Evolutionary conservation across 2,329 filamentous ascomycete genomes (phyloP).

Genomic region (Colletotrichum melonis): DNA sequence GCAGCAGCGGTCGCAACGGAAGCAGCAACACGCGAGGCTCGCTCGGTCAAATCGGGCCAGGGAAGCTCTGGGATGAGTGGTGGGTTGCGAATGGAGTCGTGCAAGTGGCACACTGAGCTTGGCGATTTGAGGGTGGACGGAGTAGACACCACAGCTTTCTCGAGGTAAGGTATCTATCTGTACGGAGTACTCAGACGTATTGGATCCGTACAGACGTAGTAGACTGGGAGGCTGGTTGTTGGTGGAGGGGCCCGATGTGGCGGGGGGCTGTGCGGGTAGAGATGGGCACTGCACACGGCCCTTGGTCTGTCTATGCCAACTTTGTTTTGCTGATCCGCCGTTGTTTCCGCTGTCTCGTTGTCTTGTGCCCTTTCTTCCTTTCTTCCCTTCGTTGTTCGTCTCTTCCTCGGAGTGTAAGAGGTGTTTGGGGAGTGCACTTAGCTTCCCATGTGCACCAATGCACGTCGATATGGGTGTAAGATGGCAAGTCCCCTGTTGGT

Average conservation of each 20-base stretch:
- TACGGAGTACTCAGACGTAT: too few relatives aligned
- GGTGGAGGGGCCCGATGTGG: conserved; percentile 9
- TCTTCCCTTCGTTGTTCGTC: background rate
- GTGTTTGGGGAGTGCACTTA: conserved; percentile 16
- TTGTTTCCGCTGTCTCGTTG: conserved; percentile 5
- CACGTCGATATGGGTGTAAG: background rate
- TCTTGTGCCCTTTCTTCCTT: background rate
- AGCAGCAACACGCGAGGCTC: conserved; percentile 8
- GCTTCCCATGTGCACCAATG: conserved; percentile 6
- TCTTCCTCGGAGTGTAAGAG: background rate
- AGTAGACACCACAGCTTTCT: conserved; percentile 4
- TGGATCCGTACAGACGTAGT: too few relatives aligned
- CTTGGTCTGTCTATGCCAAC: conserved; percentile 1
- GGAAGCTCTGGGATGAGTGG: conserved; percentile 9
- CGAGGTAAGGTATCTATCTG: background rate
- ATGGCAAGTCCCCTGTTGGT: background rate
- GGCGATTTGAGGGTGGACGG: conserved; percentile 17
- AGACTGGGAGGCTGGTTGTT: background rate
- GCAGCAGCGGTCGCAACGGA: background rate
- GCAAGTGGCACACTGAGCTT: conserved; percentile 22
- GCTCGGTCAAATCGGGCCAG: conserved; percentile 24
- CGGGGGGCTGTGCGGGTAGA: conserved; percentile 17
- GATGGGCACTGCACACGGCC: conserved; percentile 6
- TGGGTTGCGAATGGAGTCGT: conserved; percentile 34
- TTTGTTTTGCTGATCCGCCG: conserved; percentile 3